Evolutionary conservation across 2,329 filamentous ascomycete genomes (phyloP).

Genomic region (Cytospora chrysosperma): DNA sequence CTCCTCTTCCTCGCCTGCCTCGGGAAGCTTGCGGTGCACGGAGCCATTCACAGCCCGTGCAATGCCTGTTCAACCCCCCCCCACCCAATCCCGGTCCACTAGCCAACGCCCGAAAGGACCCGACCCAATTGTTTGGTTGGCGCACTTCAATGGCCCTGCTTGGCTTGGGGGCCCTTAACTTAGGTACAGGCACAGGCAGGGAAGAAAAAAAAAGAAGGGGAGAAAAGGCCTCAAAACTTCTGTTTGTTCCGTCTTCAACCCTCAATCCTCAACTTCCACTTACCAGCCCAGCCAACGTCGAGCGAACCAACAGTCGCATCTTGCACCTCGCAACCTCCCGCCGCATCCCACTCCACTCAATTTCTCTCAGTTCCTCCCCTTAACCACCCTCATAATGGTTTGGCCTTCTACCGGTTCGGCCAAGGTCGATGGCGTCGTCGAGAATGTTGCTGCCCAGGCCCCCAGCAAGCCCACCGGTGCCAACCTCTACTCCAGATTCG

Average conservation of each 20-base stretch:
- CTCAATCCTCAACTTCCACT: background rate
- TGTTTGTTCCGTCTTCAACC: constrained; percentile 5
- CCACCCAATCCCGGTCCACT: too few species aligned
- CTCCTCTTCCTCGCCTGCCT: too few species aligned
- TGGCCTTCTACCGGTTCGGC: constrained; percentile 40
- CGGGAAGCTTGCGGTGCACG: background rate
- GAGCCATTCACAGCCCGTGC: background rate
- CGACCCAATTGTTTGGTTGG: constrained; percentile 15
- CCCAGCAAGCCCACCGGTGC: constrained; percentile 50
- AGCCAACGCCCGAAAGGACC: constrained; percentile 12
- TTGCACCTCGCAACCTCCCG: background rate
- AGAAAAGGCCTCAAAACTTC: constrained; percentile 18
- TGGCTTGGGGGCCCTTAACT: too few species aligned
- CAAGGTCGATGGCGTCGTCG: constrained; percentile 46
- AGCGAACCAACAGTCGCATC: constrained; percentile 9
- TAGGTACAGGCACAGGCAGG: too few species aligned
- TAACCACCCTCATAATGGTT: constrained; percentile 46
- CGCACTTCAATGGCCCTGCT: background rate
- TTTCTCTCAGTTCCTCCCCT: constrained; percentile 22
- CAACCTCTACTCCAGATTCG: constrained; percentile 89
- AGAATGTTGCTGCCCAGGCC: constrained; percentile 41
- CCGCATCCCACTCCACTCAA: constrained; percentile 30
- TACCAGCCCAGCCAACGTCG: background rate
- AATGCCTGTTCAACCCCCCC: background rate
- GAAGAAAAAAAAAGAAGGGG: too few species aligned